Evolutionary conservation across 305 asterid genomes (phyloP), one percentile per base, ranked within the genome.

Genomic region (Ajuga reptans): DNA sequence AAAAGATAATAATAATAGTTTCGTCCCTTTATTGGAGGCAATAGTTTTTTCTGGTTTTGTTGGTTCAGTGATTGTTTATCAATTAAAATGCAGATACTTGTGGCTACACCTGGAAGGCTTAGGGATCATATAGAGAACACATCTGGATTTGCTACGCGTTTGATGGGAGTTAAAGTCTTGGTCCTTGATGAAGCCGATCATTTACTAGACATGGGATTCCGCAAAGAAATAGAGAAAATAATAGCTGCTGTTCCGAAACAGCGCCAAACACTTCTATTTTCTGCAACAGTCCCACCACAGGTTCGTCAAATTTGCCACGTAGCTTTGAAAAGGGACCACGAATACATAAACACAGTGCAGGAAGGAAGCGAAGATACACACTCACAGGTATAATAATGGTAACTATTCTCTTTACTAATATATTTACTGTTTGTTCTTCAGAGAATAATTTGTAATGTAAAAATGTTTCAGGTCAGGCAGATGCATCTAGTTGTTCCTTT

Each of bases 171-270:
- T 61, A 84, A 91, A 79, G 90, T 89, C 36, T 84, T 93, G 85
- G 87, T 93, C 67, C 92, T 93, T 58, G 99, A 91, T 29, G 99
- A 91, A 85, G 99, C 99, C 41, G 99, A 93, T 78, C 99, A 93
- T 84, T 84, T 93, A 75, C 83, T 93, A 55, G 96, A 89, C 81
- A 91, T 93, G 97, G 99, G 99, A 72, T 93, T 93, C 71, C 97
- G 96, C 73, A 93, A 79, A 78, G 99, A 87, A 49, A 91, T 93
- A 57, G 97, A 93, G 89, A 91, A 66, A 65, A 93, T 93, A 71
- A 75, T 93, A 69, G 86, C 90, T 71, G 96, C 97, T 52, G 87
- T 93, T 52, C 99, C 96, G 6, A 91, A 91, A 81, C 95, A 93
- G 83, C 95, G 99, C n/a, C 99, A 93, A 70, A 91, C 97, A 33